Conservation (phyloP, 164 flowering plant species). For the Amborella trichopoda region DNA sequence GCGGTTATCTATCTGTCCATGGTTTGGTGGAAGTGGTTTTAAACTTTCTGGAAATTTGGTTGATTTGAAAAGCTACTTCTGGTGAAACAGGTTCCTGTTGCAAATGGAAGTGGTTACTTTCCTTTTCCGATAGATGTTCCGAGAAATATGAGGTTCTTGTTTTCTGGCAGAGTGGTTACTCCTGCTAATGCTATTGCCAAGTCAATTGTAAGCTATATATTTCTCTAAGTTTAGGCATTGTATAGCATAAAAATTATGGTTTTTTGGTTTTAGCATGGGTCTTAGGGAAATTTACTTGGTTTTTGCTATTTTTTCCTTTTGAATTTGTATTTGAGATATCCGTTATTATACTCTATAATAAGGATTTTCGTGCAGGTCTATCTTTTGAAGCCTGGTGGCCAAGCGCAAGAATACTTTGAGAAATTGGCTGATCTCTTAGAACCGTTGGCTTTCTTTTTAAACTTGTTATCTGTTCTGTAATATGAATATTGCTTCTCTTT, state of each 20-base stretch:
- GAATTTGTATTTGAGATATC: no score
- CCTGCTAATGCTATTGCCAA: conserved; percentile 87
- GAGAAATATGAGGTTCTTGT: conserved; percentile 87
- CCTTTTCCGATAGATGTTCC: conserved; percentile 91
- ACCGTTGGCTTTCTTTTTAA: conserved; percentile 72
- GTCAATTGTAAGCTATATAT: conserved; percentile 60
- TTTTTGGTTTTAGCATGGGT: no score
- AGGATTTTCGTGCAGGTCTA: conserved; percentile 76
- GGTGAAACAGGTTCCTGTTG: conserved; percentile 76
- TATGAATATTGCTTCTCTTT: no score
- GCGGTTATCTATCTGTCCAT: no score
- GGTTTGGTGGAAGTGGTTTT: no score
- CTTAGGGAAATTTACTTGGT: no score
- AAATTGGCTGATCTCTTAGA: conserved; percentile 94
- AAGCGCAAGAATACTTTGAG: conserved; percentile 61
- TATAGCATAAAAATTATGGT: no score
- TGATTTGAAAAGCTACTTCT: no score
- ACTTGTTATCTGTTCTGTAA: not conserved
- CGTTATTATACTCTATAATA: no score
- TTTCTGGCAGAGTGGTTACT: conserved; percentile 52
- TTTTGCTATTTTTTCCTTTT: no score
- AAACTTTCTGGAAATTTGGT: no score
- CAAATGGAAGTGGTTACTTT: conserved; percentile 75
- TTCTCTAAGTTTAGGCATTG: no score
- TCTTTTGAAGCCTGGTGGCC: conserved; percentile 71